A percentile compares a stretch with the other conserved stretches of the same genome.
Evolutionary conservation across 2,329 filamentous ascomycete genomes (phyloP).

Genomic region (Clarireedia monteithiana): DNA sequence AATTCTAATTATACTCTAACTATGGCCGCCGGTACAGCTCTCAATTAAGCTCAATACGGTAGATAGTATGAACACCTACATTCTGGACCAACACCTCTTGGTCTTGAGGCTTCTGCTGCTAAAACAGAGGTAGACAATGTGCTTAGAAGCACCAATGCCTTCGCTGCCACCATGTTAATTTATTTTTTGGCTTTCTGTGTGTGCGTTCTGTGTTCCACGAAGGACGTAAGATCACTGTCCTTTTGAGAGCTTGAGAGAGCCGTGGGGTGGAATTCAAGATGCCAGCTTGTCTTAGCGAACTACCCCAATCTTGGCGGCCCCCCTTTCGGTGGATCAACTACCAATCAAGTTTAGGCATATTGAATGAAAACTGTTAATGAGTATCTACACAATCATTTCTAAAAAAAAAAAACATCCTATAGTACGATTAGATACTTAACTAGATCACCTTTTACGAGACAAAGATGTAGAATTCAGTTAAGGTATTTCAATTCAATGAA

Average conservation of each 20-base stretch:
- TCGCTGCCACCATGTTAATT: constrained; percentile 22
- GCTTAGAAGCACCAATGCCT: constrained; percentile 27
- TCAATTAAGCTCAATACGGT: not conserved
- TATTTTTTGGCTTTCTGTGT: not conserved
- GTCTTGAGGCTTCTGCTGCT: constrained; percentile 59
- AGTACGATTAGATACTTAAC: too few relatives aligned
- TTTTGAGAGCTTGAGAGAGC: constrained; percentile 4
- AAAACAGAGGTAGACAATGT: constrained; percentile 29
- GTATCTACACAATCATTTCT: not conserved
- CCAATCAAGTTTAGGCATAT: not conserved
- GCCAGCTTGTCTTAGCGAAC: constrained; percentile 18
- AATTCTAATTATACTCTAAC: not conserved
- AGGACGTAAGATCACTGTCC: not conserved
- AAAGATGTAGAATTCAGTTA: too few relatives aligned
- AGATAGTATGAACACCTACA: constrained; percentile 52
- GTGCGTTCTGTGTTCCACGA: not conserved
- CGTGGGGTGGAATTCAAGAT: constrained; percentile 14
- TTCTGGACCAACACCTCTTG: constrained; percentile 82
- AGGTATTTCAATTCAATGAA: not conserved
- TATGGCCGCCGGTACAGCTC: not conserved
- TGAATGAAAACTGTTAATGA: not conserved
- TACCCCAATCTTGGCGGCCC: not conserved
- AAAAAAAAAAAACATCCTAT: not conserved
- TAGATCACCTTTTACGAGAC: too few relatives aligned
- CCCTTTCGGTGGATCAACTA: not conserved